A percentile compares a stretch with the other conserved stretches of the same genome.
Evolutionary conservation across 306 rosid genomes (phyloP).

Genomic region (Sesbania bispinosa): DNA sequence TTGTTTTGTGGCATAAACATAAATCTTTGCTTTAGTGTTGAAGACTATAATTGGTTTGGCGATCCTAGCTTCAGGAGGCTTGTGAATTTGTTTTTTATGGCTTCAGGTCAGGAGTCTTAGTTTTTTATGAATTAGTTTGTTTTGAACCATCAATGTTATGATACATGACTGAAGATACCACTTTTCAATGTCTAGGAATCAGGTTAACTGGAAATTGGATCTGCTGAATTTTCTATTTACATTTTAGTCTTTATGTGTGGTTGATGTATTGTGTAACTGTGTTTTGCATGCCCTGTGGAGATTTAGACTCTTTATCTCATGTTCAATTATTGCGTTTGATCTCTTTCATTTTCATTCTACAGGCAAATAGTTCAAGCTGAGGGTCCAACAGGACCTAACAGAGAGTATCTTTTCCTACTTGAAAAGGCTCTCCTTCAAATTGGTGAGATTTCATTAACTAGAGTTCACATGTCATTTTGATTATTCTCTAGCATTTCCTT

Average conservation of each 20-base stretch:
- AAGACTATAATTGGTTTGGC: background rate
- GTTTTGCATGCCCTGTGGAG: background rate
- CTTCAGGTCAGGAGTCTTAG: background rate
- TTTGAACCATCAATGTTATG: background rate
- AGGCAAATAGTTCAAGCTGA: constrained; percentile 70
- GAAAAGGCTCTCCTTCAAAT: constrained; percentile 70
- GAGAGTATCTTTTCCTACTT: constrained; percentile 82
- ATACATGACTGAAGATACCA: background rate
- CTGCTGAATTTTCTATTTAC: background rate
- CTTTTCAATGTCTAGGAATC: background rate
- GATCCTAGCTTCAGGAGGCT: background rate
- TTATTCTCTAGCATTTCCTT: background rate
- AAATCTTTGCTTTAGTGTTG: constrained; percentile 2
- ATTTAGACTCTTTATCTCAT: background rate
- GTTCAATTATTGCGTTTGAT: background rate
- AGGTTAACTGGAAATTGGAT: background rate
- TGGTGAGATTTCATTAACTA: constrained; percentile 42
- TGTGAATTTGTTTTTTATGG: background rate
- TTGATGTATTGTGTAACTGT: background rate
- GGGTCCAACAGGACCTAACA: constrained; percentile 92
- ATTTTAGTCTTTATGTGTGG: background rate
- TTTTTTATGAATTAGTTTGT: background rate
- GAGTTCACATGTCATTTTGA: background rate
- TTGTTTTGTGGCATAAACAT: constrained; percentile 5
- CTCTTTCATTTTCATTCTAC: constrained; percentile 8